These are phyloP conservation scores for Heliamphora pulchella DNA, from an alignment of 179 eudicot genomes.

Conservation along the genomic window DNA sequence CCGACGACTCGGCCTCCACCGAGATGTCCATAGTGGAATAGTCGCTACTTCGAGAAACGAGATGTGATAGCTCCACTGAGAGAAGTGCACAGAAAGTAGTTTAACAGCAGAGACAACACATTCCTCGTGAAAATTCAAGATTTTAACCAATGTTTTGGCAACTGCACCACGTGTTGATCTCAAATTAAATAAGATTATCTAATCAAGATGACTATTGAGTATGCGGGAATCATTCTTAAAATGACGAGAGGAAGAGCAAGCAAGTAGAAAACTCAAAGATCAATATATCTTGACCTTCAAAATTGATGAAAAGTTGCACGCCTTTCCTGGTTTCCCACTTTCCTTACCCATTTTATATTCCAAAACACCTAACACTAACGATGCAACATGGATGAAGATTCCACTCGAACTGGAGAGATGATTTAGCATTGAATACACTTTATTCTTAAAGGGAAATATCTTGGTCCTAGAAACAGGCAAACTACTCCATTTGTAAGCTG, in stretches of 20 bases:
- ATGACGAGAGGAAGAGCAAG: background rate
- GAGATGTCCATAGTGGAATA: too few species aligned
- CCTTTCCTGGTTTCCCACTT: conserved; percentile 44
- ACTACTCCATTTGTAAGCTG: conserved; percentile 76
- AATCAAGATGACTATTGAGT: conserved; percentile 6
- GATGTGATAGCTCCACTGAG: conserved; percentile 83
- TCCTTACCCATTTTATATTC: conserved; percentile 61
- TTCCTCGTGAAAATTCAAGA: conserved; percentile 64
- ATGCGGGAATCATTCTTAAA: background rate
- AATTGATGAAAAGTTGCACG: conserved; percentile 36
- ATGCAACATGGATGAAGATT: conserved; percentile 65
- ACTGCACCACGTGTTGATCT: conserved; percentile 35
- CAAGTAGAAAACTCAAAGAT: background rate
- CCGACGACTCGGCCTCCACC: too few species aligned
- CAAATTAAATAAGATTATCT: background rate
- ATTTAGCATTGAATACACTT: conserved; percentile 80
- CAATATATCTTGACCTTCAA: conserved; percentile 88
- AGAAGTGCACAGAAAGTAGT: conserved; percentile 62
- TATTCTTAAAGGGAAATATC: conserved; percentile 65
- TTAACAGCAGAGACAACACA: conserved; percentile 57
- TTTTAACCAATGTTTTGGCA: conserved; percentile 76
- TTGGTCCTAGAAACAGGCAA: conserved; percentile 63
- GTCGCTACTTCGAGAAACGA: conserved; percentile 92
- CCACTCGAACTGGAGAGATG: conserved; percentile 63
- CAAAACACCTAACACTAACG: conserved; percentile 60